Conservation (phyloP, 1,139 yeast genomes). For the Candida sanyaensis region DNA sequence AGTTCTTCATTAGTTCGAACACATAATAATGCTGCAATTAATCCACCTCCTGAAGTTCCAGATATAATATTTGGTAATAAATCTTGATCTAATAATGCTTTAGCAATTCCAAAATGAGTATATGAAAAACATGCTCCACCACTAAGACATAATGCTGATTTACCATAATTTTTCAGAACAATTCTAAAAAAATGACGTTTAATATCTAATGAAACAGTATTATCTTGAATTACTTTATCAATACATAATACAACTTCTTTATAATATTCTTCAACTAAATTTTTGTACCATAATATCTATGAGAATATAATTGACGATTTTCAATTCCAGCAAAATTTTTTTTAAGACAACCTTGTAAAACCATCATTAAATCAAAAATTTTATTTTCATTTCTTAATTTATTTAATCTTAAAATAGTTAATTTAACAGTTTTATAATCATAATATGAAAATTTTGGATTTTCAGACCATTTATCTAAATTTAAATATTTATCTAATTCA, state of each 20-base stretch:
- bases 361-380: constrained; percentile 51
- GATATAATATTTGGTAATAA: constrained; percentile 68
- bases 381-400: constrained; percentile 31
- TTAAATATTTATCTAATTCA: constrained; percentile 56
- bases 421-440: constrained; percentile 61
- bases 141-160: constrained; percentile 69
- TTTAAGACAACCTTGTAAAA: constrained; percentile 68
- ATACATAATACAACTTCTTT: constrained; percentile 53
- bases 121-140: constrained; percentile 85
- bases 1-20: constrained; percentile 72
- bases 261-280: constrained; percentile 57
- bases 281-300: constrained; percentile 77
- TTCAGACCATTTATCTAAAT: constrained; percentile 63
- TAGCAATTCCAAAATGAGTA: constrained; percentile 75
- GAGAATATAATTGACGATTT: constrained; percentile 70
- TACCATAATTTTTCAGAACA: constrained; percentile 67
- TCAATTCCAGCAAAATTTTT: constrained; percentile 80
- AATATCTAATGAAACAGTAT: constrained; percentile 32
- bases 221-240: constrained; percentile 43
- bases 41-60: constrained; percentile 84
- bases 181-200: constrained; percentile 60
- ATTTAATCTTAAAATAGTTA: constrained; percentile 49
- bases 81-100: constrained; percentile 68
- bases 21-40: constrained; percentile 75
- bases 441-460: constrained; percentile 68